phyloP scores from a whole-genome alignment of 2,329 filamentous ascomycete species.

The Penicillium sp. region DNA sequence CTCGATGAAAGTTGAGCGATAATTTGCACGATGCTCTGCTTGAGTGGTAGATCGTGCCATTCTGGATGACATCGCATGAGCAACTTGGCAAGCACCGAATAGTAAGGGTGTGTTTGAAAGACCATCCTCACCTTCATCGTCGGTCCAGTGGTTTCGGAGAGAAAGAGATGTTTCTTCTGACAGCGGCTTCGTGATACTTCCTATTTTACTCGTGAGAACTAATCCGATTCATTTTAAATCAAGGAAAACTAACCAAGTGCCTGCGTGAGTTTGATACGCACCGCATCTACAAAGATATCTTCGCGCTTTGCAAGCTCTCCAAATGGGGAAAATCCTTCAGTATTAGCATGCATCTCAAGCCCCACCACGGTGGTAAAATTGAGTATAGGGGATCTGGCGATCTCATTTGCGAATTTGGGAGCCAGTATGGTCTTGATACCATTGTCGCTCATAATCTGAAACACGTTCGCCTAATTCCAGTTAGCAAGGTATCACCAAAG shows the following conservation, averaged over 20 bases:
- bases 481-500: no score
- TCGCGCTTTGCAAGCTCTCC: slow-evolving; percentile 4
- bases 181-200: slow-evolving; percentile 12
- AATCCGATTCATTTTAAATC: background rate
- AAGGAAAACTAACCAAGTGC: slow-evolving; percentile 15
- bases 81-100: background rate
- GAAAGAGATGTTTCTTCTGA: slow-evolving; percentile 5
- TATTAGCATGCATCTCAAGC: slow-evolving; percentile 16
- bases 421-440: slow-evolving; percentile 20
- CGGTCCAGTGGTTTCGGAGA: slow-evolving; percentile 10
- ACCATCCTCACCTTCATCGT: slow-evolving; percentile 6
- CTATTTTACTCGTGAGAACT: background rate
- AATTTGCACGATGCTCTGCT: background rate
- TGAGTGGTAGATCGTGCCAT: slow-evolving; percentile 3
- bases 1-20: slow-evolving; percentile 3
- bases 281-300: slow-evolving; percentile 18
- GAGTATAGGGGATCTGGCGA: slow-evolving; percentile 19
- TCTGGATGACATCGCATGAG: background rate
- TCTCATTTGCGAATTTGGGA: slow-evolving; percentile 22
- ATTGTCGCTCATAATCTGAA: slow-evolving; percentile 19
- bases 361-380: slow-evolving; percentile 15
- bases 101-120: background rate
- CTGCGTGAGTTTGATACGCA: slow-evolving; percentile 25
- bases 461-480: slow-evolving; percentile 5
- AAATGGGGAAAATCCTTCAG: slow-evolving; percentile 21